Base-by-base conservation (phyloP, 257 asterid genomes). In the Rehmannia glutinosa region DNA sequence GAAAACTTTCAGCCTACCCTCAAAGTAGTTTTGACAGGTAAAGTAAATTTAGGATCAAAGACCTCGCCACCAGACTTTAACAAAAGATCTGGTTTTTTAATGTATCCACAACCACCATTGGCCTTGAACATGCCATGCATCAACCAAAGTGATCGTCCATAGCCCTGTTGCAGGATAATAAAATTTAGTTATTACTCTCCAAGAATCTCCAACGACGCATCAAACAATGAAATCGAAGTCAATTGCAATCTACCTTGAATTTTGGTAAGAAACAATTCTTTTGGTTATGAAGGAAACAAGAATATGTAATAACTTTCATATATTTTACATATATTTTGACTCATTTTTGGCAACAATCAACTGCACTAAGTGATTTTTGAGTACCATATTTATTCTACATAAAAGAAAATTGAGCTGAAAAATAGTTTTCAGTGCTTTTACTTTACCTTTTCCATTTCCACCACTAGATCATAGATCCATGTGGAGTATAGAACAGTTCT, bases 41-140 rank as follows among this genome's bases (percentile, higher is more conserved):
- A 52, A 56, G 30, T 8, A 63, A 62, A 67, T 42, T 47, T 61
- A 38, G 84, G 84, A 60, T 74, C 81, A 35, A 74, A 81, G 35
- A 64, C 71, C 41, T 52, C 73, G 2, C 36, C 74, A 2, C 54
- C 79, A 30, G n/a, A 25, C 32, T 53, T 64, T 38, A 81, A 70
- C 68, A 81, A 45, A 49, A 68, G 35, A 8, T 74, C 74, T 1
- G 86, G 86, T 60, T 81, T 81, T 51, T 78, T 81, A 9, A 78
- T 70, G 33, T 81, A 81, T 61, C 86, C 83, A 16, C 86, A 78
- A 12, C 86, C 76, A 28, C 83, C 83, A n/a, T 81, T 81, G 61
- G 81, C 83, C 58, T 56, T 72, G 75, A 81, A 81, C 83, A 78
- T 72, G 21, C 83, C 86, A 15, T 78, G 80, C 86, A 81, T 81